Percentiles rank a stretch among this genome's conserved stretches.
These are phyloP conservation scores for Bifiguratus adelaidae DNA, from an alignment of 192 early-diverging fungal species.

Conservation along the genomic window DNA sequence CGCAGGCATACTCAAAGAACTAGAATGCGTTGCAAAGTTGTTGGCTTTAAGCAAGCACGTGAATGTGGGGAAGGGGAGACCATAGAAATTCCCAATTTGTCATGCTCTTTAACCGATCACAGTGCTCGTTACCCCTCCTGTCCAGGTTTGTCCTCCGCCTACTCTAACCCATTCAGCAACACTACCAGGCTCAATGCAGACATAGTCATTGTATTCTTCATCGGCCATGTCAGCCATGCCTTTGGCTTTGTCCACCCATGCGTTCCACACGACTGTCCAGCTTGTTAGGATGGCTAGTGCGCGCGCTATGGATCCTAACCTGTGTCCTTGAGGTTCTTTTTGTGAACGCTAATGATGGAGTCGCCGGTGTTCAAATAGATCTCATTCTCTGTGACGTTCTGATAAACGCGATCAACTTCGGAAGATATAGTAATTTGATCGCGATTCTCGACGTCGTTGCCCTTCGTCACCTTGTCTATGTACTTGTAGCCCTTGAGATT, in stretches of 20 bases:
- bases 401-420: conserved; percentile 85
- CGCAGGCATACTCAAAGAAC: too few species aligned
- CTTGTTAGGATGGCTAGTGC: neutral
- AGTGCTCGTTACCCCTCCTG: too few species aligned
- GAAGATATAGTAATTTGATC: conserved; percentile 45
- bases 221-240: conserved; percentile 88
- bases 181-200: conserved; percentile 82
- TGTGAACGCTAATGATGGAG: conserved; percentile 12
- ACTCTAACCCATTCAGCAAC: conserved; percentile 59
- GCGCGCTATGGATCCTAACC: conserved; percentile 8
- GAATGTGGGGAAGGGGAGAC: too few species aligned
- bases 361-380: conserved; percentile 14
- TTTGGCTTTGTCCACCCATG: conserved; percentile 83
- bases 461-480: conserved; percentile 60
- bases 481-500: conserved; percentile 56
- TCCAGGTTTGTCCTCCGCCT: conserved; percentile 53
- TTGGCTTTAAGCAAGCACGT: too few species aligned
- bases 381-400: conserved; percentile 38
- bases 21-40: too few species aligned
- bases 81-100: too few species aligned
- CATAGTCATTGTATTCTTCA: conserved; percentile 76
- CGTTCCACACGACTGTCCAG: conserved; percentile 94
- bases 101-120: too few species aligned
- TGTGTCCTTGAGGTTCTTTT: conserved; percentile 17
- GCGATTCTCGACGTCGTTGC: conserved; percentile 26